Percentiles rank a stretch among this genome's conserved stretches.
Evolutionary conservation across 352 stramenopile genomes (phyloP).

Genomic region (Phytophthora chlamydospora): DNA sequence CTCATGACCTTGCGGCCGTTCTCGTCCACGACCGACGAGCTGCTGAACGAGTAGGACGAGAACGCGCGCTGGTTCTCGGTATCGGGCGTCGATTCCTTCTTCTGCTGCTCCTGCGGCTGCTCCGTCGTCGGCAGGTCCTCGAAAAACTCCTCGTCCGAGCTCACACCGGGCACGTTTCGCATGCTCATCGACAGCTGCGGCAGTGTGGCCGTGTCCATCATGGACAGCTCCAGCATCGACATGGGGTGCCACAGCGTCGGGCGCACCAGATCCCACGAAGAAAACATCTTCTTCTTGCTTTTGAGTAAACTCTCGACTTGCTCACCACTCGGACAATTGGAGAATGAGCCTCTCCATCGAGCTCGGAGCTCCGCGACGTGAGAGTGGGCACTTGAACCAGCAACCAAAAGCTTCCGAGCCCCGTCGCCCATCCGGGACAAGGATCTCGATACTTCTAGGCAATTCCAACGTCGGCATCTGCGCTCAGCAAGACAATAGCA

Average conservation of each 20-base stretch:
- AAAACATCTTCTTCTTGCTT: constrained; percentile 48
- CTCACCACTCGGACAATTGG: constrained; percentile 26
- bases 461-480: constrained; percentile 14
- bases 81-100: constrained; percentile 37
- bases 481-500: constrained; percentile 3
- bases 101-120: constrained; percentile 33
- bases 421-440: constrained; percentile 11
- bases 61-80: constrained; percentile 50
- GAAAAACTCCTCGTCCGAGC: constrained; percentile 84
- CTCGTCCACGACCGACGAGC: constrained; percentile 75
- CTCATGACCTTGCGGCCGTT: constrained; percentile 66
- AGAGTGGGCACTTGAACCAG: not conserved
- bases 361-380: no score
- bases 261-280: constrained; percentile 80
- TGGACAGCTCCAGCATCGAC: constrained; percentile 81
- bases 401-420: not conserved
- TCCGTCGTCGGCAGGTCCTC: constrained; percentile 62
- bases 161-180: constrained; percentile 43
- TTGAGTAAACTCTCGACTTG: constrained; percentile 13
- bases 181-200: constrained; percentile 48
- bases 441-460: not conserved
- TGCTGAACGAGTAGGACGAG: constrained; percentile 82
- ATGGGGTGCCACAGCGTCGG: constrained; percentile 82
- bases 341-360: constrained; percentile 21
- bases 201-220: constrained; percentile 74